Conservation (phyloP, 352 stramenopile species). For the Plasmopara viticola region DNA sequence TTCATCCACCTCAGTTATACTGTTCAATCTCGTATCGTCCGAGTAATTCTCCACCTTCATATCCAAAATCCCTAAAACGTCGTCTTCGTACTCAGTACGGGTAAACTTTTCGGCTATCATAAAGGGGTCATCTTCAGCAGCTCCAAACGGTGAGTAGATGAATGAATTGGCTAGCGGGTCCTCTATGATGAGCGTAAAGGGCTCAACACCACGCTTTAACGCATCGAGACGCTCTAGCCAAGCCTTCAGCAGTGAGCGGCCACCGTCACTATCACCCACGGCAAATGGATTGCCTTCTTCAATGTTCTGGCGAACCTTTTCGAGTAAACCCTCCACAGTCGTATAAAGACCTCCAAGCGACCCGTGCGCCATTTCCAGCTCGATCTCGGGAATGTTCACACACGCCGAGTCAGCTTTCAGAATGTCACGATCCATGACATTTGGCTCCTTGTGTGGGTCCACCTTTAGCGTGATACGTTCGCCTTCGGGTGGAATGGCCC, state of each 20-base stretch:
- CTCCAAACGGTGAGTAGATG: conserved; percentile 67
- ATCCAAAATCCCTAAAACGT: conserved; percentile 89
- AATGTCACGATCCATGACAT: conserved; percentile 87
- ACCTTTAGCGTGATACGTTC: conserved; percentile 72
- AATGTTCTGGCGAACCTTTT: conserved; percentile 81
- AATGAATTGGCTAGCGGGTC: conserved; percentile 91
- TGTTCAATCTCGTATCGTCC: conserved; percentile 19
- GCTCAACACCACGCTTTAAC: conserved; percentile 50
- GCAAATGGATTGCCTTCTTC: conserved; percentile 78
- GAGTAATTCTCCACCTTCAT: conserved; percentile 88
- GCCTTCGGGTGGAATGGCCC: conserved; percentile 78
- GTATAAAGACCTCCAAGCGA: conserved; percentile 89
- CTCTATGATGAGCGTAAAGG: conserved; percentile 87
- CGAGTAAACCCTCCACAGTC: conserved; percentile 89
- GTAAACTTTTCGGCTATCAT: conserved; percentile 83
- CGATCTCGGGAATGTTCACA: conserved; percentile 87
- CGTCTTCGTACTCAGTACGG: conserved; percentile 87
- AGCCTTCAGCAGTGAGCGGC: conserved; percentile 43
- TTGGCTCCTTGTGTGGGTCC: conserved; percentile 26
- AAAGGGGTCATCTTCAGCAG: conserved; percentile 44
- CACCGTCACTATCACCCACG: conserved; percentile 67
- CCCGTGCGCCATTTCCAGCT: conserved; percentile 86
- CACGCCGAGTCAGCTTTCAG: conserved; percentile 88
- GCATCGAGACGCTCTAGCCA: conserved; percentile 47
- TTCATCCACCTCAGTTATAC: conserved; percentile 36